Percentiles rank a stretch among this genome's conserved stretches.
These are phyloP conservation scores for Daldinia grandis DNA, from an alignment of 495 filamentous ascomycete species.

Conservation along the genomic window DNA sequence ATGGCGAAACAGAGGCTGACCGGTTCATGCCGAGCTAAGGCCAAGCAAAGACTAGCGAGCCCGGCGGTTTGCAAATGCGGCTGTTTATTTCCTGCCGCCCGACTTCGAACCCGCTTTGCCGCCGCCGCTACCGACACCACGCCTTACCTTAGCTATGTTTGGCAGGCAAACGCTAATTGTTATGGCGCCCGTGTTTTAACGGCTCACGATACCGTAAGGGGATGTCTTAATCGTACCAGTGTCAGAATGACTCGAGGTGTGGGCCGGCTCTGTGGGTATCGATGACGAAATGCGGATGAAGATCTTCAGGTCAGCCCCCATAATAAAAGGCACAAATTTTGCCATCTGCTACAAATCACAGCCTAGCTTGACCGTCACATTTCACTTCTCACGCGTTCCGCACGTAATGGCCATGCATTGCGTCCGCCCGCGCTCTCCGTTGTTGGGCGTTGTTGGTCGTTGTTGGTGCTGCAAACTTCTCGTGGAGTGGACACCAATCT, in stretches of 20 bases:
- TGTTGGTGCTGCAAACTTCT: slow-evolving; percentile 10
- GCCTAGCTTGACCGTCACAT: slow-evolving; percentile 19
- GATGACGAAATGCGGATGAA: slow-evolving; percentile 40
- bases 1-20: slow-evolving; percentile 18
- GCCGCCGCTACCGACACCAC: slow-evolving; percentile 7
- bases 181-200: slow-evolving; percentile 6
- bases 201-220: neutral
- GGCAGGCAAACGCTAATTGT: slow-evolving; percentile 10
- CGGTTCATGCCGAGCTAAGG: slow-evolving; percentile 19
- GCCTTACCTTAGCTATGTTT: neutral
- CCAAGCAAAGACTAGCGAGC: neutral
- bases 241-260: slow-evolving; percentile 11
- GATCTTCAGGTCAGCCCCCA: slow-evolving; percentile 36
- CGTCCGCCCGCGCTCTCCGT: neutral
- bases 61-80: slow-evolving; percentile 20
- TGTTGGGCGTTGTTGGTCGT: neutral
- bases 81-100: slow-evolving; percentile 12
- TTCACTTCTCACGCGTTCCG: slow-evolving; percentile 20
- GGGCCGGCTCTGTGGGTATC: slow-evolving; percentile 26
- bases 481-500: slow-evolving; percentile 23
- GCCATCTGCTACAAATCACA: slow-evolving; percentile 18
- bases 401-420: slow-evolving; percentile 22
- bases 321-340: slow-evolving; percentile 36
- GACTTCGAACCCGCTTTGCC: slow-evolving; percentile 10
- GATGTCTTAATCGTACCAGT: neutral